phyloP scores from a whole-genome alignment of 2,329 filamentous ascomycete species.

The Neonectria coccinea region DNA sequence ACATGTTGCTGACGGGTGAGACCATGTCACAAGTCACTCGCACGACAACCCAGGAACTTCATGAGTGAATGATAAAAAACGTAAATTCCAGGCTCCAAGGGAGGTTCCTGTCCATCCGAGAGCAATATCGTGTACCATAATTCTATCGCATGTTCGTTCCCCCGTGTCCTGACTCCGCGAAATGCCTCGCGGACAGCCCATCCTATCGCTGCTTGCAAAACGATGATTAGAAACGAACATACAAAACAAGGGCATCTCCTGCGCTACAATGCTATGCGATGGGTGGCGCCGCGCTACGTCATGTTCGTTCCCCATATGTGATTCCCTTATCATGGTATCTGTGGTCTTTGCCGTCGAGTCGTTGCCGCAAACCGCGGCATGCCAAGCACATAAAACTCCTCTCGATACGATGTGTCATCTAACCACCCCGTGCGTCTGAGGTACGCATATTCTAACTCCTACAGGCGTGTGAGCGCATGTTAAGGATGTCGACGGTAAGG shows the following conservation, averaged over 20 bases:
- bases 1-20: not conserved
- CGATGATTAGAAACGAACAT: constrained; percentile 12
- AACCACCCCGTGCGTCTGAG: constrained; percentile 24
- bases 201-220: constrained; percentile 18
- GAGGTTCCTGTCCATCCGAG: constrained; percentile 15
- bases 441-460: constrained; percentile 26
- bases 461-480: constrained; percentile 18
- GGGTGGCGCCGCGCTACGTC: constrained; percentile 1
- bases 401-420: constrained; percentile 24
- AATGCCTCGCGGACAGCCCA: constrained; percentile 9
- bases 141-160: constrained; percentile 23
- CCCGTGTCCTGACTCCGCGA: constrained; percentile 2
- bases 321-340: constrained; percentile 22
- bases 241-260: not conserved
- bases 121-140: constrained; percentile 19
- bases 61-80: not conserved
- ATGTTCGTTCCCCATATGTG: constrained; percentile 6
- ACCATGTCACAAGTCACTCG: not conserved
- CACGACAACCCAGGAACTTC: not conserved
- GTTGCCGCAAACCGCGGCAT: constrained; percentile 28
- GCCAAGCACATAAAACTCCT: constrained; percentile 27
- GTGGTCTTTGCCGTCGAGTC: constrained; percentile 29
- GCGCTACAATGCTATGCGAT: constrained; percentile 7
- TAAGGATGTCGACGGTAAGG: constrained; percentile 6
- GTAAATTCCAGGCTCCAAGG: constrained; percentile 9